Percentiles rank a stretch among this genome's conserved stretches.
phyloP scores from a whole-genome alignment of 1,284 basidiomycete genomes.

The Austropuccinia psidii region DNA sequence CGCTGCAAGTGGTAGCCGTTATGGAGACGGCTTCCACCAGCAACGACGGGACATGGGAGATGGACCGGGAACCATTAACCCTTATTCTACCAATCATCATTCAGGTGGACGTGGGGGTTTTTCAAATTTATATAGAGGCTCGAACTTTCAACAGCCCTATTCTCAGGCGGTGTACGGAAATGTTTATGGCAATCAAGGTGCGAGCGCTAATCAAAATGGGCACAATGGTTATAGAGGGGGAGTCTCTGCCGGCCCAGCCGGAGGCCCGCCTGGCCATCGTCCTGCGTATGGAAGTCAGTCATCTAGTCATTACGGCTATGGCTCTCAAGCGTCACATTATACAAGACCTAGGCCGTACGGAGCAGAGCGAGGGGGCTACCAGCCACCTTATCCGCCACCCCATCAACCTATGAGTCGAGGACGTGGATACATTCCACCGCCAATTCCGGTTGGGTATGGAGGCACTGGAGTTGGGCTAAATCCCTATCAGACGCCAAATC shows the following conservation, averaged over 20 bases:
- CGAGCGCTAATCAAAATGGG: background rate
- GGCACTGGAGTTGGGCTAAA: constrained; percentile 23
- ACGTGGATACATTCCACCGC: background rate
- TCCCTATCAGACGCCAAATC: no score
- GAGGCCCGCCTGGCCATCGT: background rate
- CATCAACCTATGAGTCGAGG: background rate
- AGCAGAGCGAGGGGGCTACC: background rate
- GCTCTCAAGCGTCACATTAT: background rate
- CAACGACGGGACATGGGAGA: constrained; percentile 31
- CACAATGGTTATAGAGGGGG: background rate
- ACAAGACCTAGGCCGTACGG: background rate
- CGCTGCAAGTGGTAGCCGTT: constrained; percentile 48
- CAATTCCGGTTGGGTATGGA: constrained; percentile 6
- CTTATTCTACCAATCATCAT: background rate
- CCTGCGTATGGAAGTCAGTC: background rate
- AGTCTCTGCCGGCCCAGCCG: background rate
- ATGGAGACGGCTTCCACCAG: constrained; percentile 28
- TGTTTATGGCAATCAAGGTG: background rate
- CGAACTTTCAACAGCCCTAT: background rate
- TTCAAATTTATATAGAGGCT: background rate
- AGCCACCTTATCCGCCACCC: background rate
- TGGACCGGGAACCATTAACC: constrained; percentile 25
- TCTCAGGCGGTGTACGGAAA: background rate
- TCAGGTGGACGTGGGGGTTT: background rate
- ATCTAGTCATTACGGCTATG: background rate